These are phyloP conservation scores for Cruciata laevipes DNA, from an alignment of 257 asterid species.

Conservation along the genomic window DNA sequence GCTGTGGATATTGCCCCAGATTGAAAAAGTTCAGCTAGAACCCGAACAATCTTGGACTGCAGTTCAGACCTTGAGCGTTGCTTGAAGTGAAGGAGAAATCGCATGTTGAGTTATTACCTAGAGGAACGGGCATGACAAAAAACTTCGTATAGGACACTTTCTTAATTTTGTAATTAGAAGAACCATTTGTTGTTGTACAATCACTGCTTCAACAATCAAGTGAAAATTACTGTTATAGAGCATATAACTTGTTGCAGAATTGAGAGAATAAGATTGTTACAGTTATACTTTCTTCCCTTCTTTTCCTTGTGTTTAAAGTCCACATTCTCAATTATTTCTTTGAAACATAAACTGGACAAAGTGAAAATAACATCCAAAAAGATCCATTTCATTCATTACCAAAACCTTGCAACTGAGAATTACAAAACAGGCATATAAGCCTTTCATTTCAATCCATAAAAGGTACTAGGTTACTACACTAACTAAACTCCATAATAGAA, in stretches of 20 bases:
- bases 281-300: too few species aligned
- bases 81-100: slow-evolving; percentile 28
- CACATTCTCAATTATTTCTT: neutral
- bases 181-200: neutral
- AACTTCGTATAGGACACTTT: neutral
- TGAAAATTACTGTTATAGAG: neutral
- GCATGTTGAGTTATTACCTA: neutral
- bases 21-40: slow-evolving; percentile 60
- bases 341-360: neutral
- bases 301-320: neutral
- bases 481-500: neutral
- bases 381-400: neutral
- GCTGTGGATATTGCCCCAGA: slow-evolving; percentile 36
- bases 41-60: slow-evolving; percentile 87
- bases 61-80: slow-evolving; percentile 51
- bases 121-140: neutral
- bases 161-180: neutral
- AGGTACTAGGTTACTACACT: neutral
- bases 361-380: neutral
- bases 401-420: neutral
- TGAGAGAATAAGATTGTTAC: too few species aligned
- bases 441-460: too few species aligned
- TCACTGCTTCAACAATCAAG: neutral
- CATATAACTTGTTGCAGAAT: too few species aligned
- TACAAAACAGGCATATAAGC: neutral